Conservation (phyloP, 768 basidiomycete genomes). For the Auriscalpium vulgare region DNA sequence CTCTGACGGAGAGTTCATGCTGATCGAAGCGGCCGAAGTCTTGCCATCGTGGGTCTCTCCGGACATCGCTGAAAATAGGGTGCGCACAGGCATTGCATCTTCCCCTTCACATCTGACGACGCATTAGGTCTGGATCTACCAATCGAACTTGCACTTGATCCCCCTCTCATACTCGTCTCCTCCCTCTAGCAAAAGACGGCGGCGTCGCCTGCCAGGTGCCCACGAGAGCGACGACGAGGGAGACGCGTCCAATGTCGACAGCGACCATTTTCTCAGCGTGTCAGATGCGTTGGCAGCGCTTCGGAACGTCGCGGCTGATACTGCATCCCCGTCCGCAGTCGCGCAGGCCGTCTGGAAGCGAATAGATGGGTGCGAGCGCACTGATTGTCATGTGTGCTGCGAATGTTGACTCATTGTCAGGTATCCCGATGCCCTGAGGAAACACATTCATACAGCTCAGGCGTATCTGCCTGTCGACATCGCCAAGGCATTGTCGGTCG, state of each 20-base stretch:
- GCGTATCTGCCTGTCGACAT: constrained; percentile 78
- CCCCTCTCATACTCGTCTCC: constrained; percentile 71
- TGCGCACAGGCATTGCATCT: constrained; percentile 37
- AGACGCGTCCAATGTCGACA: constrained; percentile 27
- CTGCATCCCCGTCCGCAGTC: constrained; percentile 50
- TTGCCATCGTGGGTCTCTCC: constrained; percentile 91
- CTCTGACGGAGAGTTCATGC: constrained; percentile 90
- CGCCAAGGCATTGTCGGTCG: constrained; percentile 55
- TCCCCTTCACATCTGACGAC: constrained; percentile 7
- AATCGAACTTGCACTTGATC: constrained; percentile 77
- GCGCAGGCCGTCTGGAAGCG: constrained; percentile 64
- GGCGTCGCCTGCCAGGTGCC: constrained; percentile 35
- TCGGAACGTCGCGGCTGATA: constrained; percentile 43
- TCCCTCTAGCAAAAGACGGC: constrained; percentile 44
- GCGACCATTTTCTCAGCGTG: constrained; percentile 44
- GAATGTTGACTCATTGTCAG: constrained; percentile 26
- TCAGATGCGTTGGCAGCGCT: constrained; percentile 61
- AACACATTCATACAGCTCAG: constrained; percentile 70
- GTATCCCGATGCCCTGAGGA: constrained; percentile 59
- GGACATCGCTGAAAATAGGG: constrained; percentile 86
- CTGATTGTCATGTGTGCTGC: neutral
- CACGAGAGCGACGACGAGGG: constrained; percentile 48
- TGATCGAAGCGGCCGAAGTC: constrained; percentile 91
- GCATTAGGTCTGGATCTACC: constrained; percentile 84
- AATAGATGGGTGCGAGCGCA: constrained; percentile 45